Evolutionary conservation across 257 asterid genomes (phyloP).

Genomic region (Capsicum rhomboideum): DNA sequence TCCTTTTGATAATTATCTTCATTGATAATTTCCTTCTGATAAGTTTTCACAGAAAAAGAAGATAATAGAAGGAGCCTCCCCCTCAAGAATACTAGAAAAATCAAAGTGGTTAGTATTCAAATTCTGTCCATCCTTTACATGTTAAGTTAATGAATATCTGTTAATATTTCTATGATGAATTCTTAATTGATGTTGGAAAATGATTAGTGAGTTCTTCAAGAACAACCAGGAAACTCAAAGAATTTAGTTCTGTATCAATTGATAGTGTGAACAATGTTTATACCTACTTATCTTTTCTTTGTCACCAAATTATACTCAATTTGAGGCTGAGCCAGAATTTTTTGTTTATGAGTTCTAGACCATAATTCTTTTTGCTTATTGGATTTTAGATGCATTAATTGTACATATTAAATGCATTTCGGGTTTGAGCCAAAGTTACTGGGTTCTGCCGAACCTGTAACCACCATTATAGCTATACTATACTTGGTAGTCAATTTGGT

Average conservation of each 20-base stretch:
- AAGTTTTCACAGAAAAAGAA: neutral
- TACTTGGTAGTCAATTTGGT: neutral
- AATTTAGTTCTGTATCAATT: neutral
- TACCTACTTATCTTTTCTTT: no score
- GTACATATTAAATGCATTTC: no score
- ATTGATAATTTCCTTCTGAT: neutral
- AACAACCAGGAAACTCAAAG: neutral
- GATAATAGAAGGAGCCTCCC: neutral
- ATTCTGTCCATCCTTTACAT: neutral
- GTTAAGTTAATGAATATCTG: neutral
- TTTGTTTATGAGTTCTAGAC: neutral
- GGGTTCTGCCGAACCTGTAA: no score
- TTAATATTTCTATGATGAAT: neutral
- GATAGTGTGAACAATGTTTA: neutral
- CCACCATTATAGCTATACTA: neutral
- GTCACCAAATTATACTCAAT: no score
- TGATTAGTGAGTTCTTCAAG: neutral
- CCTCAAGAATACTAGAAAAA: neutral
- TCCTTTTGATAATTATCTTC: neutral
- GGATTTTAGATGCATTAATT: neutral
- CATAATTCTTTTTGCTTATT: no score
- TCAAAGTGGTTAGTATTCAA: neutral
- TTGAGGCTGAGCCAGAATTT: neutral
- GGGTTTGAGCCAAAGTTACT: neutral
- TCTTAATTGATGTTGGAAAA: neutral